Evolutionary conservation across 257 asterid genomes (phyloP), one percentile per base, ranked within the genome.

Genomic region (Verbena officinalis): DNA sequence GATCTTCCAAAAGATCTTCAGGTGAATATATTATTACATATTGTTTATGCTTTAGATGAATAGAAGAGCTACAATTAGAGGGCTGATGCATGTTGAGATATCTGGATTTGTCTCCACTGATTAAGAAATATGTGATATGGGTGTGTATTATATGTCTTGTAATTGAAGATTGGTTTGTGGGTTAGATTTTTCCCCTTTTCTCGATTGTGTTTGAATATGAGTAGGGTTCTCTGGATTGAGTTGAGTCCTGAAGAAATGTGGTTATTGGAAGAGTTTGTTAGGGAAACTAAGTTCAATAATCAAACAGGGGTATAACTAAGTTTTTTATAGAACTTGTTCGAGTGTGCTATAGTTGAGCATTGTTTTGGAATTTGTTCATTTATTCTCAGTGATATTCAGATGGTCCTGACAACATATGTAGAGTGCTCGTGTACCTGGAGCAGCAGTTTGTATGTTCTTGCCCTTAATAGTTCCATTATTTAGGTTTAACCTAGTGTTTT

Each of bases 1-100:
- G 79, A 87, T 70, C 93, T 92, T 52, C 80, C 93, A 0, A 77
- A 79, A 17, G 80, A 89, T 34, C 82, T 89, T 40, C 96, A 87
- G 97, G 95, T 88, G 66, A 73, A 36, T 13, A 16, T 59, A 44
- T 24, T 7, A 42, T 38, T 33, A 8, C 43, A 39, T 59, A 20
- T 30, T 34, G 10, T 57, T 39, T 54, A 24, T 1, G 22, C 0
- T 34, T 61, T 62, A 49, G 38, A 24, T 49, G 44, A 51, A 27
- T 7, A 23, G 5, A 12, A 16, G 5, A 33, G 5, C 17, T 13
- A 4, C 16, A 9, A 5, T 4, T 34, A 27, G 2, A 34, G 16
- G 17, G 54, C 39, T 40, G 69, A 53, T 42, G 33, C 57, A 36
- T 49, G 38, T 2, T 3, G 22, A 43, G 16, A 27, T 53, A 4